These are phyloP conservation scores for Cucumis melo DNA, from an alignment of 306 rosid species.

Conservation along the genomic window DNA sequence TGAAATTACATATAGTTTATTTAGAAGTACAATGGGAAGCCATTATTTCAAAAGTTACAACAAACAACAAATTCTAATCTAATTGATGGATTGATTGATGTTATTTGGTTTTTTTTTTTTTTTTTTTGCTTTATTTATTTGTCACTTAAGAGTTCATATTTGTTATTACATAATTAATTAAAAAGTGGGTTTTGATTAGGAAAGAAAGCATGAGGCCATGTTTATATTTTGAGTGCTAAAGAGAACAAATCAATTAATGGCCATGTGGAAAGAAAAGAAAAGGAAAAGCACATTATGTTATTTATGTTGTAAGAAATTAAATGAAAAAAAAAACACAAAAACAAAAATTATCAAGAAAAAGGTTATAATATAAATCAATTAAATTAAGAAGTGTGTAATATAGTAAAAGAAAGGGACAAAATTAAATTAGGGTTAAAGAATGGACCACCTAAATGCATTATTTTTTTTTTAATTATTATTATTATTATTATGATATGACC, in stretches of 20 bases:
- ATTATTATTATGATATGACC: not conserved
- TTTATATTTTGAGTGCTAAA: not conserved
- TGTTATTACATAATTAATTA: not conserved
- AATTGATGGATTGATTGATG: not conserved
- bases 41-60: no score
- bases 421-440: not conserved
- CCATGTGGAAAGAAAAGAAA: not conserved
- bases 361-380: not conserved
- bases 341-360: not conserved
- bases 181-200: not conserved
- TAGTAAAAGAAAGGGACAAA: not conserved
- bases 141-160: not conserved
- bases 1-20: no score
- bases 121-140: not conserved
- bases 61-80: no score
- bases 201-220: not conserved
- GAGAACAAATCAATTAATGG: not conserved
- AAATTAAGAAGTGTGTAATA: not conserved
- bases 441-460: slow-evolving; percentile 5
- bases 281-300: not conserved
- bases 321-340: not conserved
- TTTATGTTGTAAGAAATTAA: not conserved
- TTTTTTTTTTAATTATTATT: no score
- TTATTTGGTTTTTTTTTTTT: no score
- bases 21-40: no score